Base-by-base conservation (phyloP, 1,139 yeast genomes). In the Suhomyces wounanorum region DNA sequence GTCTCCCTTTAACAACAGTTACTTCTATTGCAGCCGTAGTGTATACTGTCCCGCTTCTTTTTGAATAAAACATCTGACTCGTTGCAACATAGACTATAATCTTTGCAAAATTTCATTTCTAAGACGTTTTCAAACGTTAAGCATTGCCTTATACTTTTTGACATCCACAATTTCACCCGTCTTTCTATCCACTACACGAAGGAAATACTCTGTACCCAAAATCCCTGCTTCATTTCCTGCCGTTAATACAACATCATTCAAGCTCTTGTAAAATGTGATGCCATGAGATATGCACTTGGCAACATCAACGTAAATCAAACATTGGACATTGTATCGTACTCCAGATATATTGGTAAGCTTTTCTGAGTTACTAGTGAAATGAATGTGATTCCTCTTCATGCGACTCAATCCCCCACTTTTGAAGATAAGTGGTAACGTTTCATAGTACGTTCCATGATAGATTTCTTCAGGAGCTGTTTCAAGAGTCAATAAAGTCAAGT, bases 361-460 rank as follows among this genome's bases (percentile, higher is more conserved):
- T 35, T 58, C 62, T 13, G 68, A 65, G 2, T 79, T 64, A 62
- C 92, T 77, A 3, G 80, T 65, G 62, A 94, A 77, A 67, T 94
- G 99, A 21, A 94, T 83, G 66, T 94, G 99, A 58, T 87, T 86
- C 58, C 99, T 72, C 31, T 66, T 70, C 97, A 91, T 89, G 49
- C 69, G 73, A 25, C 79, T 77, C 30, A 94, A 70, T 0, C 95
- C 95, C 0, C 83, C 83, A 10, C 76, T 58, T 35, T 67, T 53
- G 21, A 77, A 54, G n/a, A 90, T 89, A 10, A 61, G 52, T 1
- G 70, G 62, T 59, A 87, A 69, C 21, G 81, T 83, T 6, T 67
- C 64, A n/a, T 52, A 52, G 55, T 76, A 83, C 0, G 99, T 94
- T 7, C 99, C 99, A 65, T 95, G 99, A 36, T 89, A 82, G 4